Base-by-base conservation (phyloP, 768 basidiomycete species). In the Podaxis sp. region DNA sequence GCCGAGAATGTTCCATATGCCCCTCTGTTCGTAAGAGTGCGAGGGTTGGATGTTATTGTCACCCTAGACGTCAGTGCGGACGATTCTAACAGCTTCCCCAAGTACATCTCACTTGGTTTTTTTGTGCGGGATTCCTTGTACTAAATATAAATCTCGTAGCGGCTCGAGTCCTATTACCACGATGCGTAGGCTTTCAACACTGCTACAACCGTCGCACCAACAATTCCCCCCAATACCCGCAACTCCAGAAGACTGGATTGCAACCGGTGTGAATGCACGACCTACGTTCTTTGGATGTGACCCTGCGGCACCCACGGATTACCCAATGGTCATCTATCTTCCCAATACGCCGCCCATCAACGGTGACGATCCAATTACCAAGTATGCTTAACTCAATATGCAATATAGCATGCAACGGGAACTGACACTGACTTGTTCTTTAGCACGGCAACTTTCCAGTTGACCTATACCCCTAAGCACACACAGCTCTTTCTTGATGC, bases 251-350 rank as follows among this genome's bases (percentile, higher is more conserved):
- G 77, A 77, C 11, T 91, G 89, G 70, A 67, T 87, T 37, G 69
- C 73, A 1, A 80, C 80, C 4, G 88, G 89, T 37, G 78, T 90
- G 1, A 90, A 86, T 66, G 74, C 73, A 48, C 82, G 87, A 27
- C 83, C 90, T 2, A 89, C 88, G 0, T 91, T 93, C 75, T 93
- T 91, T 73, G 92, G 91, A 2, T 93, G 91, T 68, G 73, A 88
- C 66, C 81, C 85, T 2, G 69, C 79, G 50, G 70, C 27, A 3
- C 79, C 85, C 13, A 72, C 82, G 1, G 81, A 83, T 59, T 88
- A 79, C 63, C 90, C 90, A 0, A 64, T 93, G 18, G 72, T 93
- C 42, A 80, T 93, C 46, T 91, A 89, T 66, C 75, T 93, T 5
- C 91, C 92, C 5, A 90, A 88, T 69, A 79, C 89, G 32, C 89